Conservation (phyloP, 257 asterid species). For the Solanum peruvianum region DNA sequence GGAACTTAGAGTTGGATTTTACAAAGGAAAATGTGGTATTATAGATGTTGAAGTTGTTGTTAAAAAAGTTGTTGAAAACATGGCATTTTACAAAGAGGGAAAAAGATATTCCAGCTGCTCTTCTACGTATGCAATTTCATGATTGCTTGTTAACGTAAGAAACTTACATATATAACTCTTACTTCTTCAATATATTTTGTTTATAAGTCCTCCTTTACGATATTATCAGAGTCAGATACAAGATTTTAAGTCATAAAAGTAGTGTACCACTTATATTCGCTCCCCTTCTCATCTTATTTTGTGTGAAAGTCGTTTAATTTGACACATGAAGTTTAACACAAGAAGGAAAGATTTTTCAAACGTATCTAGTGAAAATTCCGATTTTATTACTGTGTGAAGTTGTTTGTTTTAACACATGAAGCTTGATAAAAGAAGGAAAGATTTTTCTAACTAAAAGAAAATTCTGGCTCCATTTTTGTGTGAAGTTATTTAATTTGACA, state of each 20-base stretch:
- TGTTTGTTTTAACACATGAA: background rate
- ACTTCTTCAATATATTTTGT: background rate
- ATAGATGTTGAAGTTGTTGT: slow-evolving; percentile 28
- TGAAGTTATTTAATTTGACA: too few relatives aligned
- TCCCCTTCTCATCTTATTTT: too few relatives aligned
- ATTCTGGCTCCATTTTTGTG: too few relatives aligned
- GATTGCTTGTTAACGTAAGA: slow-evolving; percentile 52
- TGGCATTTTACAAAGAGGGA: slow-evolving; percentile 13
- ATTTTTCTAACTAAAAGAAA: too few relatives aligned
- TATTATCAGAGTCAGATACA: background rate
- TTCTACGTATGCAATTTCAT: slow-evolving; percentile 58
- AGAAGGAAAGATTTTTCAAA: too few relatives aligned
- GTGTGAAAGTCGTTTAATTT: too few relatives aligned
- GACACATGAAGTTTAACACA: background rate
- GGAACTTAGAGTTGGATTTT: slow-evolving; percentile 22
- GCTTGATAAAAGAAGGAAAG: background rate
- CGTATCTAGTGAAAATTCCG: background rate
- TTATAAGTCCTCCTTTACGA: background rate
- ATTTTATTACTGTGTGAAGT: background rate
- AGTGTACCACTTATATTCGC: too few relatives aligned
- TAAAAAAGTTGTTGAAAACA: background rate
- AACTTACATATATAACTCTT: background rate
- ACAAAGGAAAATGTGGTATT: slow-evolving; percentile 20
- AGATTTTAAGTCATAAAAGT: background rate
- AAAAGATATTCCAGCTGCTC: slow-evolving; percentile 28